phyloP scores from a whole-genome alignment of 2,329 filamentous ascomycete species.

The Cadophora sp. region DNA sequence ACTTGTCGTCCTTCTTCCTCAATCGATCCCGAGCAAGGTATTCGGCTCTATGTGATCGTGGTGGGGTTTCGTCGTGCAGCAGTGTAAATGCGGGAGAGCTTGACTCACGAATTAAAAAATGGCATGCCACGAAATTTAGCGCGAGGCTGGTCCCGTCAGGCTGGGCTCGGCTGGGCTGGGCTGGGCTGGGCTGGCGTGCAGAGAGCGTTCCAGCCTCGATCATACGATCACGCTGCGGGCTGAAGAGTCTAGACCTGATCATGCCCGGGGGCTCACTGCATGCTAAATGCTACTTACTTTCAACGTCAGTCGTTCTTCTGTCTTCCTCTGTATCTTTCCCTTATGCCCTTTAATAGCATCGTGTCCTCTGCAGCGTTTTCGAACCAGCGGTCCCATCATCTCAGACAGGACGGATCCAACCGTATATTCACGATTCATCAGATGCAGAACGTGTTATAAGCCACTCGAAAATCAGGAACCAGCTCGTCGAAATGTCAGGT shows the following conservation, averaged over 20 bases:
- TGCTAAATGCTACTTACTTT: slow-evolving; percentile 10
- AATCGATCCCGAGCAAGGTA: not conserved
- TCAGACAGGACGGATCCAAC: not conserved
- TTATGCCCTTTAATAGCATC: not conserved
- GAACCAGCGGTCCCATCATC: not conserved
- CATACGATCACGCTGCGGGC: slow-evolving; percentile 1
- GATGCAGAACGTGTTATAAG: not conserved
- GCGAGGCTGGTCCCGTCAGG: slow-evolving; percentile 18
- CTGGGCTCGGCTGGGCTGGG: not conserved
- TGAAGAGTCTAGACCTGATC: slow-evolving; percentile 1
- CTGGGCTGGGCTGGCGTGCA: not conserved
- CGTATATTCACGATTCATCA: not conserved
- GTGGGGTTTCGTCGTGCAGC: not conserved
- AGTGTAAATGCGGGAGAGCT: not conserved
- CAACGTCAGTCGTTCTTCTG: slow-evolving; percentile 6
- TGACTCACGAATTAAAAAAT: slow-evolving; percentile 16
- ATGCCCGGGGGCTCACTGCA: not conserved
- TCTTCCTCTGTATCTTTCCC: not conserved
- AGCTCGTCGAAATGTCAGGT: not conserved
- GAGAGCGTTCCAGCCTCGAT: not conserved
- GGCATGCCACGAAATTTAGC: not conserved
- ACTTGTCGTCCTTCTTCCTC: not conserved
- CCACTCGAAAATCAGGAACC: not conserved
- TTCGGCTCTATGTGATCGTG: not conserved
- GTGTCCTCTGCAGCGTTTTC: not conserved